A percentile compares a stretch with the other conserved stretches of the same genome.
phyloP scores from a whole-genome alignment of 352 stramenopile species.

The Globisporangium iwayamae region DNA sequence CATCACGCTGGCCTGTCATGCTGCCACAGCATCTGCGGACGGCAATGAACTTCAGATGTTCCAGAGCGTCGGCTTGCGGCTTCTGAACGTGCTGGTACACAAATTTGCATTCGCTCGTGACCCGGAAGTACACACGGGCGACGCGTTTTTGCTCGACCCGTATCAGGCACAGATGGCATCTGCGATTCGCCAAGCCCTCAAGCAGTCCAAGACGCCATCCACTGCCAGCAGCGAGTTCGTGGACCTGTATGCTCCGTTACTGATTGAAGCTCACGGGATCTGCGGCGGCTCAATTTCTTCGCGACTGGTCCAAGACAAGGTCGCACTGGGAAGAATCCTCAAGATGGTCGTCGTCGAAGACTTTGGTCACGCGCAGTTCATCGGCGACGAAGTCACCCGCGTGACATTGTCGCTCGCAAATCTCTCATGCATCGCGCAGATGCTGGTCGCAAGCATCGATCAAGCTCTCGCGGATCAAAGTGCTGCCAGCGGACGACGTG shows the following conservation, averaged over 20 bases:
- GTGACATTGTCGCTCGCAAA: slow-evolving; percentile 57
- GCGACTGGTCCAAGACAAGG: slow-evolving; percentile 68
- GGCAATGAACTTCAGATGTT: slow-evolving; percentile 76
- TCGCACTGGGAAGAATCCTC: slow-evolving; percentile 61
- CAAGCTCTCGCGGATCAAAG: slow-evolving; percentile 21
- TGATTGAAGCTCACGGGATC: slow-evolving; percentile 67
- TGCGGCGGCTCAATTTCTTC: slow-evolving; percentile 45
- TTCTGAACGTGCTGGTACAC: slow-evolving; percentile 65
- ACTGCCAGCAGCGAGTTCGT: slow-evolving; percentile 11
- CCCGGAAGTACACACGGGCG: slow-evolving; percentile 54
- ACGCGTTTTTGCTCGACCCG: slow-evolving; percentile 66
- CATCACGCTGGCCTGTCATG: slow-evolving; percentile 78
- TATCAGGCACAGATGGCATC: slow-evolving; percentile 84
- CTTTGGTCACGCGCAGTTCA: slow-evolving; percentile 59
- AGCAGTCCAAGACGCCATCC: slow-evolving; percentile 35
- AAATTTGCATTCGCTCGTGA: slow-evolving; percentile 56
- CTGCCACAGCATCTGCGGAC: slow-evolving; percentile 64
- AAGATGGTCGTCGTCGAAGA: slow-evolving; percentile 54
- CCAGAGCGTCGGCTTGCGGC: slow-evolving; percentile 60
- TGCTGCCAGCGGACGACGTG: background rate
- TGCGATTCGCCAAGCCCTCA: slow-evolving; percentile 71
- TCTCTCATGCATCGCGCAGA: slow-evolving; percentile 51
- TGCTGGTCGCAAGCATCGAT: slow-evolving; percentile 43
- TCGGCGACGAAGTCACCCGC: slow-evolving; percentile 57
- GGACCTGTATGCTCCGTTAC: slow-evolving; percentile 62